phyloP scores from a whole-genome alignment of 371 early-diverging fungal species.

The Massospora cicadina region DNA sequence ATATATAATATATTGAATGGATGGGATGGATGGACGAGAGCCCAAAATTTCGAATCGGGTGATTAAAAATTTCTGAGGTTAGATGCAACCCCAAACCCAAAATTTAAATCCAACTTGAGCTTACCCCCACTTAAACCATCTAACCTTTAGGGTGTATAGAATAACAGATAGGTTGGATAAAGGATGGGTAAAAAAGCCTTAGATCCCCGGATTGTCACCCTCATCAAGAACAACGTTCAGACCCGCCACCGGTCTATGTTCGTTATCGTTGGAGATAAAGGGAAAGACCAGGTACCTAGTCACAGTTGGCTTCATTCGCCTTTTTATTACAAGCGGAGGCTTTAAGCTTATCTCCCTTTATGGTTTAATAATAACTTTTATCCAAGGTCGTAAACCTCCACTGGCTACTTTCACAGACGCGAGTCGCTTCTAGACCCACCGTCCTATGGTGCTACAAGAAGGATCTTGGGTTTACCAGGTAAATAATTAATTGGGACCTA shows the following conservation, averaged over 20 bases:
- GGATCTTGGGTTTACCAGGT: conserved; percentile 82
- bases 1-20: too few species aligned
- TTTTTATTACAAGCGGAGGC: too few species aligned
- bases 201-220: conserved; percentile 82
- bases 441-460: conserved; percentile 99
- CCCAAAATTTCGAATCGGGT: too few species aligned
- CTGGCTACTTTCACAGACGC: conserved; percentile 86
- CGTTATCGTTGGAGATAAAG: conserved; percentile 90
- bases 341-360: too few species aligned
- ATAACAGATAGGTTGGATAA: background rate
- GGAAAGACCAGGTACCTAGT: conserved; percentile 78
- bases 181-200: conserved; percentile 72
- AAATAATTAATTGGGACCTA: conserved; percentile 1
- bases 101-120: too few species aligned
- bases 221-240: conserved; percentile 82
- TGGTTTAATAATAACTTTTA: background rate
- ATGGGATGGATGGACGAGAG: too few species aligned
- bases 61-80: too few species aligned
- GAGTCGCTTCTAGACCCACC: conserved; percentile 73
- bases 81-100: too few species aligned
- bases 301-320: too few species aligned
- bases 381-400: conserved; percentile 81
- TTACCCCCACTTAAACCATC: too few species aligned
- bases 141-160: too few species aligned
- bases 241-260: conserved; percentile 88